A percentile compares a stretch with the other conserved stretches of the same genome.
Conservation (phyloP, 1,284 basidiomycete genomes). For the Pseudozyma sp. region DNA sequence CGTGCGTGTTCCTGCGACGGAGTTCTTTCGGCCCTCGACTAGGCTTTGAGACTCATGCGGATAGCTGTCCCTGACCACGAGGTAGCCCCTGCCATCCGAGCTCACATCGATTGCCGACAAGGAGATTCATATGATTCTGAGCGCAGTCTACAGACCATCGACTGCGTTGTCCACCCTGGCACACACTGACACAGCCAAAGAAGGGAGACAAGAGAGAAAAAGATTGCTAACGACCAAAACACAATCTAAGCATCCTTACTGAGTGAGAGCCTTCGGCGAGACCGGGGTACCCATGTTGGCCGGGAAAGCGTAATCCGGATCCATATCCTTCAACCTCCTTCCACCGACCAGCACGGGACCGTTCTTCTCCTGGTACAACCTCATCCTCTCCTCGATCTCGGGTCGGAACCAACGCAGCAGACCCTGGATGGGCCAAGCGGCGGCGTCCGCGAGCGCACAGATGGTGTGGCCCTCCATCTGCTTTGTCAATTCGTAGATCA, state of each 20-base stretch:
- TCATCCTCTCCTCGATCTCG: constrained; percentile 82
- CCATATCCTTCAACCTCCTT: constrained; percentile 77
- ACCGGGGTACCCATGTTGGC: constrained; percentile 77
- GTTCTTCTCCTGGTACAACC: constrained; percentile 80
- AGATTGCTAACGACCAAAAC: neutral
- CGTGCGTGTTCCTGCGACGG: no score
- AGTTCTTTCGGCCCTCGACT: no score
- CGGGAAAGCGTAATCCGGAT: constrained; percentile 80
- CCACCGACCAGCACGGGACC: constrained; percentile 93
- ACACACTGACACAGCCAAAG: no score
- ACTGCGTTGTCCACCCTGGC: no score
- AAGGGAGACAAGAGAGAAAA: neutral
- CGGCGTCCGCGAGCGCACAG: constrained; percentile 95
- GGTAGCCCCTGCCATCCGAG: no score
- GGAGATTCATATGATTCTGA: no score
- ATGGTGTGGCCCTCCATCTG: constrained; percentile 90
- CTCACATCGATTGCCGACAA: no score
- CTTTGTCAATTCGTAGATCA: constrained; percentile 76
- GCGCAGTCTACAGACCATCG: no score
- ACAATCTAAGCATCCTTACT: constrained; percentile 7
- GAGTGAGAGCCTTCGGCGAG: constrained; percentile 40
- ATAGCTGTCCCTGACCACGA: no score
- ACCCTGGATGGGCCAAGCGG: constrained; percentile 96
- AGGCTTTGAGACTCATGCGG: no score
- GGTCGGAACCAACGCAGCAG: constrained; percentile 93